Base-by-base conservation (phyloP, 106 monocot species). In the Xerophyta viscosa region DNA sequence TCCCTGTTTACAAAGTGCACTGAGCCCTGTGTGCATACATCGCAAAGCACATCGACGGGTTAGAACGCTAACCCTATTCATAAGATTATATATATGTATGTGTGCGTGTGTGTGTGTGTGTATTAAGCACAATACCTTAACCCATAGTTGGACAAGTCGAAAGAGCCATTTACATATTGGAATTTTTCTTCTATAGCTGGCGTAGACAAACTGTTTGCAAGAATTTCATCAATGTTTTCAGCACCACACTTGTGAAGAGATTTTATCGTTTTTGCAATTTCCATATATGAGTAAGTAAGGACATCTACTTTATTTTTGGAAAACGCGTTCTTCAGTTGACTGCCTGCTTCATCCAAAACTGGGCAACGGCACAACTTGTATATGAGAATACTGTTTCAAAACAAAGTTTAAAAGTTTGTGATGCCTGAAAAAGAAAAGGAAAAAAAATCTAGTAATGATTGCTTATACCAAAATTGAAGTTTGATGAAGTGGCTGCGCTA, bases 71-170 rank as follows among this genome's bases (percentile, higher is more conserved):
- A n/a, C n/a, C n/a, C n/a, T n/a, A n/a, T n/a, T n/a, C 20, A 51
- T 8, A 17, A n/a, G 31, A 31, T 46, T 48, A 3, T 62, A 46
- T n/a, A n/a, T n/a, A n/a, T n/a, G n/a, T n/a, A n/a, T n/a, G n/a
- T n/a, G n/a, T n/a, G n/a, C n/a, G n/a, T n/a, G n/a, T n/a, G n/a
- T n/a, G n/a, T n/a, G n/a, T n/a, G n/a, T n/a, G n/a, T n/a, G n/a
- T n/a, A n/a, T n/a, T 23, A 64, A 12, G 53, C 20, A 27, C 6
- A 57, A 27, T 58, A 93, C 92, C 92, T 93, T 87, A 75, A 84
- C 80, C 92, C 92, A 93, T 61, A 67, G 68, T 47, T 81, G 83
- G 41, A 84, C 77, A 93, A 66, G 23, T 36, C 39, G 26, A 67
- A 74, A 33, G 74, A 84, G 49, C 57, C 37, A 48, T 48, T 63